Conservation (phyloP, 129 eudicot genomes). For the Gnaphalium uliginosum region DNA sequence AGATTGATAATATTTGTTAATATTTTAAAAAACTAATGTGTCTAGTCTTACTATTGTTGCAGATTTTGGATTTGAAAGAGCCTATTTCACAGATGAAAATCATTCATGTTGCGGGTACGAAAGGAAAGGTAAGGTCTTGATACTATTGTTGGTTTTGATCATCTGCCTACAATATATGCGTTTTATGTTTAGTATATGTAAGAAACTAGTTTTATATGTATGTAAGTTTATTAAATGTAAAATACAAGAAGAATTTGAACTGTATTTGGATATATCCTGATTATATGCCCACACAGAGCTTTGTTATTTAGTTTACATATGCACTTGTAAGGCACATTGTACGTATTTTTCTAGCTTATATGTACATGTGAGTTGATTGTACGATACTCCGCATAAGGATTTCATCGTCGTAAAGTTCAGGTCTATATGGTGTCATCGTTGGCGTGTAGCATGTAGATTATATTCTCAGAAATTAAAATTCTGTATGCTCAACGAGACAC, state of each 20-base stretch:
- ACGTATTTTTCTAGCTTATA: neutral
- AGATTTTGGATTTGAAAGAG: conserved; percentile 85
- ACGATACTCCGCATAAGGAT: no score
- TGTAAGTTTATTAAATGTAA: conserved; percentile 1
- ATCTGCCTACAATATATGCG: neutral
- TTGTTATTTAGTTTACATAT: neutral
- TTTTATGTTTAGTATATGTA: neutral
- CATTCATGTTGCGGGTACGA: conserved; percentile 96
- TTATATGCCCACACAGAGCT: neutral
- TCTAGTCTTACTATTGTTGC: neutral
- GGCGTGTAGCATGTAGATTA: neutral
- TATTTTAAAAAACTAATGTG: conserved; percentile 14
- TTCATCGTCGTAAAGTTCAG: no score
- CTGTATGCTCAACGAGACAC: neutral
- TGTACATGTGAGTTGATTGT: neutral
- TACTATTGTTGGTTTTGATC: neutral
- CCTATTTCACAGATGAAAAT: conserved; percentile 73
- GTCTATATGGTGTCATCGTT: no score
- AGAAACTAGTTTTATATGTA: conserved; percentile 12
- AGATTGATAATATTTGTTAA: neutral
- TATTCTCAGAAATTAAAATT: neutral
- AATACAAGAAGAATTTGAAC: neutral
- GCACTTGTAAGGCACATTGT: neutral
- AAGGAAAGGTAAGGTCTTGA: conserved; percentile 69
- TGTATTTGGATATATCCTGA: neutral